Base-by-base conservation (phyloP, 1,284 basidiomycete species). In the Ganoderma sinense region DNA sequence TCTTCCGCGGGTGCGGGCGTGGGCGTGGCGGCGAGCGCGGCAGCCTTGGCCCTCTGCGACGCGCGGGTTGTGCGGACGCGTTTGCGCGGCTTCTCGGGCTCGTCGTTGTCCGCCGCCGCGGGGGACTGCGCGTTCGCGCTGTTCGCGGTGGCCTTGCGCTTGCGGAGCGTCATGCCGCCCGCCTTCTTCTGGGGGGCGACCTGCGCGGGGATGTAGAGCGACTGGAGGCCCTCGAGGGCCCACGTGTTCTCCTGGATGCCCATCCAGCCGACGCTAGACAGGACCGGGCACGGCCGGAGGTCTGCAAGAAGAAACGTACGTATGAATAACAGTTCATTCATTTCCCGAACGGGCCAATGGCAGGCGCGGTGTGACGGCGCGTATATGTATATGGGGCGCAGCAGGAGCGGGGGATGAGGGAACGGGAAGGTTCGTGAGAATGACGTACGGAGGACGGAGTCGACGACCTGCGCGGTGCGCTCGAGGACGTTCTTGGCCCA, bases 91-190 rank as follows among this genome's bases (percentile, higher is more conserved):
- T 56, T 61, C 33, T 67, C 70, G 66, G 65, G 66, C 60, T 58
- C 43, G 59, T 65, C 64, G 55, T 23, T 64, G 4, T n/a, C n/a
- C n/a, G n/a, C n/a, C n/a, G 45, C 43, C 18, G 7, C 18, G 20
- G 18, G 20, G 1, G 68, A 56, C 13, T 69, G 67, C 33, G 45
- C 29, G 26, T 58, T 26, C 6, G 68, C 64, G 18, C 53, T 45
- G 55, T 62, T 55, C 8, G 67, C 64, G n/a, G 70, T 36, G 7
- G 66, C 69, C 69, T 73, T 76, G 67, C 75, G 75, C 65, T 75
- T 76, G 55, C 75, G 73, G 18, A 76, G 74, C 6, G 71, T 72
- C 75, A 76, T 76, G 62, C 73, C 72, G 51, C 69, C 71, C 2
- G 23, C 59, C 39, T 63, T 61, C 67, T 73, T 70, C 67, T 68